Base-by-base conservation (phyloP, 129 eudicot genomes). In the Flaveria ramosissima region DNA sequence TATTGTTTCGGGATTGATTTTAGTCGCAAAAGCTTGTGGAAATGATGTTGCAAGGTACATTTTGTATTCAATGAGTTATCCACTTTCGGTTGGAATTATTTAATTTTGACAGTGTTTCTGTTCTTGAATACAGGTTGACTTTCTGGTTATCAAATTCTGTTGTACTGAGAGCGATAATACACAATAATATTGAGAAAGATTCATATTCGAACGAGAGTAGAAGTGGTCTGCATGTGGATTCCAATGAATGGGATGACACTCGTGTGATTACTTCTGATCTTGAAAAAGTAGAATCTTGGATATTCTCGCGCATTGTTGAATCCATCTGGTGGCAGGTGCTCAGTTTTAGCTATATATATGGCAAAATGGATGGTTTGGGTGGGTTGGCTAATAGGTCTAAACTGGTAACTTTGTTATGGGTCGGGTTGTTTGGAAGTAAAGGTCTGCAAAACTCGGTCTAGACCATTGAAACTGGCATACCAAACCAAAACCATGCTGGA, bases 281-380 rank as follows among this genome's bases (percentile, higher is more conserved):
- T 52, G 97, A 91, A 82, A 89, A 83, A 64, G 77, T 89, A 15
- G 97, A 94, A 82, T 76, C 90, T 77, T 94, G 98, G 98, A 89
- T 94, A 78, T 94, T 89, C 77, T 82, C 88, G 16, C 86, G 89
- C 59, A 86, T 94, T 67, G 86, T 94, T 61, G 97, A 94, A 85
- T 91, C 97, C 32, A 77, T 94, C 78, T 94, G 98, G 98, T 94
- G 96, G 96, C 97, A 94, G 98, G 98, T 16, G 73, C 81, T n/a
- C 26, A 4, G 36, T 21, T 65, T 36, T 50, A 65, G 26, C 24
- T 61, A 43, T 45, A 45, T 51, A 42, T 65, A 64, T 47, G 70
- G 30, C 45, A 43, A 45, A 74, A 41, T 21, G 78, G 70, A 0
- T 8, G 30, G 62, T 10, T 24, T 1, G 1, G 62, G 59, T 1